Evolutionary conservation across 176 grass and related monocot genomes (phyloP).

Genomic region (Otatea glauca): DNA sequence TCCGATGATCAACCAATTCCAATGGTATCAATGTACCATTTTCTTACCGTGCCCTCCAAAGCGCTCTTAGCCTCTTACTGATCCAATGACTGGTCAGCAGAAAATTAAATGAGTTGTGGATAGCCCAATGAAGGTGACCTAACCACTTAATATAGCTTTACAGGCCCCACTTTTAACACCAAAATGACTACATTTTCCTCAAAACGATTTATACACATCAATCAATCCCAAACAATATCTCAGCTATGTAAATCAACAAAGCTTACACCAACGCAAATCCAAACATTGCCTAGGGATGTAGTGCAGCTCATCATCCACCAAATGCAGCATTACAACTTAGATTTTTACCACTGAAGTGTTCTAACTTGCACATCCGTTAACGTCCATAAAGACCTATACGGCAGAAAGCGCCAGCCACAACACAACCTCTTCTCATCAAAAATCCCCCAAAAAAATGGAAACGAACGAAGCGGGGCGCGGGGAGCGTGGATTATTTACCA

Average conservation of each 20-base stretch:
- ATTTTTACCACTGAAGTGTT: neutral
- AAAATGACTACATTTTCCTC: slow-evolving; percentile 8
- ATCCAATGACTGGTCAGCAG: neutral
- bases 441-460: neutral
- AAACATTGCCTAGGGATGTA: neutral
- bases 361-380: neutral
- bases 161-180: neutral
- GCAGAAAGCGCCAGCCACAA: neutral
- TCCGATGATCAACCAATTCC: neutral
- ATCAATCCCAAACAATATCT: neutral
- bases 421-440: neutral
- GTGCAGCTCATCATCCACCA: neutral
- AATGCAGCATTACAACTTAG: neutral
- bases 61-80: neutral
- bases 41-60: neutral
- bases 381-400: neutral
- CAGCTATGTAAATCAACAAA: neutral
- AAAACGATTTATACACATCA: neutral
- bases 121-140: neutral
- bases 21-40: neutral
- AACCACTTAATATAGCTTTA: neutral
- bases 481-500: slow-evolving; percentile 45
- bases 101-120: neutral
- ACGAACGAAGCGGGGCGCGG: neutral
- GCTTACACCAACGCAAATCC: neutral